Base-by-base conservation (phyloP, 2,329 filamentous ascomycete genomes). In the Helotiales sp. region DNA sequence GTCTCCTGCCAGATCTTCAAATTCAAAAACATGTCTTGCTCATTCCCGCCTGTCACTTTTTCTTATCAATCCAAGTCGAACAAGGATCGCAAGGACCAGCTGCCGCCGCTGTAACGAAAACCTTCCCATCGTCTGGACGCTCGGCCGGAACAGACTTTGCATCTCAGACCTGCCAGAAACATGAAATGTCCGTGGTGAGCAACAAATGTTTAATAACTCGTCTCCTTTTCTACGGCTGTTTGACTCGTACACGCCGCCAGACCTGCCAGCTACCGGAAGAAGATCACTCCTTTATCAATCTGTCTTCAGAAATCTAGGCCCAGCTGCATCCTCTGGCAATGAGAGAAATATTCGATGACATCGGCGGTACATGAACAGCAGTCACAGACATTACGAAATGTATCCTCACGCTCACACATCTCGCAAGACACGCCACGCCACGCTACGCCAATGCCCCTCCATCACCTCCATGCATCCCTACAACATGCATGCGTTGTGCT, bases 131-230 rank as follows among this genome's bases (percentile, higher is more conserved):
- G 17, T 48, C 19, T 19, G 25, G 51, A 47, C 58, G 58, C 49
- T 56, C 30, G 52, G 57, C 30, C 49, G 34, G 33, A 22, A 61
- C 15, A 22, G 30, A 47, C 48, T 34, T 22, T 10, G 13, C 19
- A 44, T 55, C 40, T 58, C 55, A 62, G 54, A 54, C 58, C 48
- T 27, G 57, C 57, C 57, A 60, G 61, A 65, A 63, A 62, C 60
- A 60, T 65, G 55, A 19, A 59, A 56, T 55, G 60, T 61, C 56
- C 55, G 54, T 52, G 48, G 40, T 31, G 50, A 30, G 19, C 24
- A 9, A 30, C 22, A 52, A 15, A 40, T 27, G 31, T 17, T 51
- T 22, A 19, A 40, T 27, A 44, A 24, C 24, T 12, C 27, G 5
- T 42, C 38, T 24, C 22, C 22, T 25, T 44, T 25, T 44, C 8